Evolutionary conservation across 2,329 filamentous ascomycete species (phyloP).

Genomic region (Ophiostoma angusticollis): DNA sequence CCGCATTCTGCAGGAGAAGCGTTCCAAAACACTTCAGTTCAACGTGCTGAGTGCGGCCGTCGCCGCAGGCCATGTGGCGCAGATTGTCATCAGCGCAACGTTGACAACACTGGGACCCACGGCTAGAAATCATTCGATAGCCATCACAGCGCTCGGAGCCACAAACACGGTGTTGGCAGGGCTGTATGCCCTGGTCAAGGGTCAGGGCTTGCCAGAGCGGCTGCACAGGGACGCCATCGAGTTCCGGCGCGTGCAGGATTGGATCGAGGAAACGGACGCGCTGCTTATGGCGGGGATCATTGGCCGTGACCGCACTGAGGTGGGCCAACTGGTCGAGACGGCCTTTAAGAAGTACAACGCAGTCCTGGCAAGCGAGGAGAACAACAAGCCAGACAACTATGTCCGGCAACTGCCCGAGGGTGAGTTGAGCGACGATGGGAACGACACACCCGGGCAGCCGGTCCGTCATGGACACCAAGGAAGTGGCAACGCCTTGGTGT

Average conservation of each 20-base stretch:
- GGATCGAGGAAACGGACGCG: constrained; percentile 40
- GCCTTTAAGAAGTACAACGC: constrained; percentile 26
- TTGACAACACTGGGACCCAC: constrained; percentile 33
- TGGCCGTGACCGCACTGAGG: constrained; percentile 28
- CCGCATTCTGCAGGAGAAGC: constrained; percentile 23
- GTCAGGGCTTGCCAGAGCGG: constrained; percentile 35
- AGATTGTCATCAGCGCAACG: constrained; percentile 34
- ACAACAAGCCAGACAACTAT: constrained; percentile 10
- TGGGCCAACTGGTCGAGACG: constrained; percentile 29
- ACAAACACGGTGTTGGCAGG: constrained; percentile 52
- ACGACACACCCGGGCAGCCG: no score
- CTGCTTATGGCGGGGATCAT: constrained; percentile 29
- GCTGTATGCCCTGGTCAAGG: constrained; percentile 41
- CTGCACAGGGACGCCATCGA: constrained; percentile 33
- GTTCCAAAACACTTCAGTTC: constrained; percentile 22
- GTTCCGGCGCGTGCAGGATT: constrained; percentile 35
- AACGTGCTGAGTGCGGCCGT: constrained; percentile 24
- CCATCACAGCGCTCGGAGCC: constrained; percentile 46
- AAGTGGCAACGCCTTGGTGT: no score
- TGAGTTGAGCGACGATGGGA: no score
- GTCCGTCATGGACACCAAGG: no score
- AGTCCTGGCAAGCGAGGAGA: constrained; percentile 11
- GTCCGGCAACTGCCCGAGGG: constrained; percentile 9
- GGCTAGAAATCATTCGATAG: constrained; percentile 34
- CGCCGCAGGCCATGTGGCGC: constrained; percentile 29